Evolutionary conservation across 768 basidiomycete genomes (phyloP).

Genomic region (Pleurotus citrinopileatus): DNA sequence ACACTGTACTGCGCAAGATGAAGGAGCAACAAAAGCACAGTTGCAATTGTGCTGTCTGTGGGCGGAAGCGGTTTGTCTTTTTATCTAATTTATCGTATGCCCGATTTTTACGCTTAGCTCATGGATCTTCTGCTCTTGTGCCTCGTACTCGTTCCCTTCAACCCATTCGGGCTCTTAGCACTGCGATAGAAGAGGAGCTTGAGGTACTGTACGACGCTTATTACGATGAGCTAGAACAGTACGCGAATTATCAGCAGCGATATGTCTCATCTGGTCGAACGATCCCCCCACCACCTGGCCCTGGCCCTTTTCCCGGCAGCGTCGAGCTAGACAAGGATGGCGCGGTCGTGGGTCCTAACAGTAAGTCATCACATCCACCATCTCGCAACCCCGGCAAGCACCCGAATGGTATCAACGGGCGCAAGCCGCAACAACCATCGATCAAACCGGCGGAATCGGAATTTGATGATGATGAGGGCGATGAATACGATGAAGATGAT

Average conservation of each 20-base stretch:
- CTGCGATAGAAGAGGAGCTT: slow-evolving; percentile 99
- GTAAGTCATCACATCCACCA: slow-evolving; percentile 36
- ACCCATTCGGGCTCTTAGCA: slow-evolving; percentile 41
- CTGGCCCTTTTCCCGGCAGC: slow-evolving; percentile 97
- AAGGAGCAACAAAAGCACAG: slow-evolving; percentile 98
- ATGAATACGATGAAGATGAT: slow-evolving; percentile 59
- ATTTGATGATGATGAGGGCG: slow-evolving; percentile 67
- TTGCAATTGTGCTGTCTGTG: slow-evolving; percentile 95
- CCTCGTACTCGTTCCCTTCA: slow-evolving; percentile 13
- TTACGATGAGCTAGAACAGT: slow-evolving; percentile 99
- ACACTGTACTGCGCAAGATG: slow-evolving; percentile 97
- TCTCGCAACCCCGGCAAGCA: slow-evolving; percentile 38
- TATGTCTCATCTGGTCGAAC: slow-evolving; percentile 89
- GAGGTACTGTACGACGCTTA: slow-evolving; percentile 99
- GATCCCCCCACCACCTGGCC: slow-evolving; percentile 89
- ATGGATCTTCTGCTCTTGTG: slow-evolving; percentile 20
- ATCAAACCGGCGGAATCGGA: slow-evolving; percentile 48
- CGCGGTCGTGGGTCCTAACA: slow-evolving; percentile 44
- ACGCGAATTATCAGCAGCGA: slow-evolving; percentile 97
- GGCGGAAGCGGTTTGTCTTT: slow-evolving; percentile 84
- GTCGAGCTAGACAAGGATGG: slow-evolving; percentile 96
- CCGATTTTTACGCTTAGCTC: slow-evolving; percentile 17
- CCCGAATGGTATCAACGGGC: slow-evolving; percentile 6
- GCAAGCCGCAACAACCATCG: not conserved
- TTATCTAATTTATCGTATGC: slow-evolving; percentile 24